Evolutionary conservation across 257 asterid species (phyloP).

Genomic region (Gentiana macrophylla): DNA sequence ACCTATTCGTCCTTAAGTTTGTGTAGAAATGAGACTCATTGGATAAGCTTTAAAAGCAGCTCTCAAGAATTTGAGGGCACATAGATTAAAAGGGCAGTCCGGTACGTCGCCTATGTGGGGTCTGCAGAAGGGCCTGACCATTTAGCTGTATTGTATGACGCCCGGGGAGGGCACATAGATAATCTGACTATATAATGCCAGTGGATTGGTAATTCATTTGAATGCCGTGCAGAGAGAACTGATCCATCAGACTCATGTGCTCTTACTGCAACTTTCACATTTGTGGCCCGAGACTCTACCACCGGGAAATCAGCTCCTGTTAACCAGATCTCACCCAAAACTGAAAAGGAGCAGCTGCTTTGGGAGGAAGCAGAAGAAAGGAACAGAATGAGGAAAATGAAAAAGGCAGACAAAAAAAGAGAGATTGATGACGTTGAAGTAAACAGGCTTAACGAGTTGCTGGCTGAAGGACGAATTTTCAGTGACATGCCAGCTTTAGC

Average conservation of each 20-base stretch:
- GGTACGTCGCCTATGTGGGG: no score
- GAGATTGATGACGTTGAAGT: constrained; percentile 39
- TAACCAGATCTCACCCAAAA: constrained; percentile 70
- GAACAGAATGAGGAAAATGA: constrained; percentile 53
- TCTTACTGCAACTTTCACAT: constrained; percentile 89
- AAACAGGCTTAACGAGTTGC: constrained; percentile 39
- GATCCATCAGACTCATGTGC: constrained; percentile 41
- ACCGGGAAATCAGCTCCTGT: constrained; percentile 77
- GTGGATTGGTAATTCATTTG: constrained; percentile 2
- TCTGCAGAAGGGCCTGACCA: no score
- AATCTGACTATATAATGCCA: no score
- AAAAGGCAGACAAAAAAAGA: constrained; percentile 44
- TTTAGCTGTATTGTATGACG: no score
- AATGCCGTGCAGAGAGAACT: constrained; percentile 31
- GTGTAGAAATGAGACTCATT: no score
- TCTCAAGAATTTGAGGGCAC: no score
- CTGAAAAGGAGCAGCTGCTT: constrained; percentile 52
- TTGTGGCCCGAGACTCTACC: constrained; percentile 81
- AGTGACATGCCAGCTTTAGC: constrained; percentile 96
- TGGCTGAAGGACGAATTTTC: constrained; percentile 69
- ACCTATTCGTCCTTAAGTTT: no score
- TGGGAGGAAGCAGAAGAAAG: constrained; percentile 83
- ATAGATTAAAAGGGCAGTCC: no score
- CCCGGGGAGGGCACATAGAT: no score
- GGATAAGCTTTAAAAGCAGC: no score